A percentile compares a stretch with the other conserved stretches of the same genome.
These are phyloP conservation scores for Aspergillus aculeatinus DNA, from an alignment of 2,329 filamentous ascomycete genomes.

Conservation along the genomic window DNA sequence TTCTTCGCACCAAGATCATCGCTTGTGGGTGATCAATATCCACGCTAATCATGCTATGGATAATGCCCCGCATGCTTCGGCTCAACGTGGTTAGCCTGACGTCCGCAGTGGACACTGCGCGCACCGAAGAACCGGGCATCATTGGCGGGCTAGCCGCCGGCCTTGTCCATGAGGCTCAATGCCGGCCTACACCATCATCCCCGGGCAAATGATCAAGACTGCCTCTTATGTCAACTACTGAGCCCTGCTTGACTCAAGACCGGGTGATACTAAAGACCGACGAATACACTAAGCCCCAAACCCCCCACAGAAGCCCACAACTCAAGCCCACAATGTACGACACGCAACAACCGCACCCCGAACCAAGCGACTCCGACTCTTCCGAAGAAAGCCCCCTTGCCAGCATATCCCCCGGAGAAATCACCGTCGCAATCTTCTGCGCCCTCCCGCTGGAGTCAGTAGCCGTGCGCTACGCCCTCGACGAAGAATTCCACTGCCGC, in stretches of 20 bases:
- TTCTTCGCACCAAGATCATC: too few species aligned
- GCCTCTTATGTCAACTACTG: background rate
- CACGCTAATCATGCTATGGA: too few species aligned
- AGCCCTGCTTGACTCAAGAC: too few species aligned
- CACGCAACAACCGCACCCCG: background rate
- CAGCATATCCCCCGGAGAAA: background rate
- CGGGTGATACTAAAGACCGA: too few species aligned
- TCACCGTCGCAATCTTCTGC: background rate
- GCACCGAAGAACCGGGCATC: background rate
- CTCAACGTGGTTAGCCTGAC: background rate
- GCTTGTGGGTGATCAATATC: too few species aligned
- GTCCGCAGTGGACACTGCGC: background rate
- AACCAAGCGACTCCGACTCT: background rate
- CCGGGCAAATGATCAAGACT: background rate
- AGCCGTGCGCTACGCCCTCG: background rate
- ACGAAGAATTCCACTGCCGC: slow-evolving; percentile 17
- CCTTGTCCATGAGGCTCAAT: background rate
- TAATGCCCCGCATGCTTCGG: too few species aligned
- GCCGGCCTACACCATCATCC: background rate
- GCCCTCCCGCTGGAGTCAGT: background rate
- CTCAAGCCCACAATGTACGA: too few species aligned
- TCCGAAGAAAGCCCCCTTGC: background rate
- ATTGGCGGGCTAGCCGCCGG: background rate
- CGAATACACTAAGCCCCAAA: too few species aligned
- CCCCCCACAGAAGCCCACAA: too few species aligned